These are phyloP conservation scores for Triticum timopheevii DNA, from an alignment of 176 grass and related monocot genomes.

Conservation along the genomic window DNA sequence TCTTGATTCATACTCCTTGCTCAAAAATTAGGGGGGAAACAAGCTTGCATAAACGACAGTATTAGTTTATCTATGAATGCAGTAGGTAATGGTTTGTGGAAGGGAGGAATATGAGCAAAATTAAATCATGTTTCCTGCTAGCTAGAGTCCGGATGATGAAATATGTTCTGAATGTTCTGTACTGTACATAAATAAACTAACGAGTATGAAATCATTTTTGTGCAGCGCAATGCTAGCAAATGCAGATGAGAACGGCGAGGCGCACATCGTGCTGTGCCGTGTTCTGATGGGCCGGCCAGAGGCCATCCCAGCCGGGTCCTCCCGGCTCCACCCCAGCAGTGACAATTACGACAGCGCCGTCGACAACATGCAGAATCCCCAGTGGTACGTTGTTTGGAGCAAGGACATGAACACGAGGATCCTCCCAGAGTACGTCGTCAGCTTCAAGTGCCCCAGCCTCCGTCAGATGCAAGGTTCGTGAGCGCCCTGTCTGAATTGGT, in stretches of 20 bases:
- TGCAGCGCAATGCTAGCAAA: conserved; percentile 58
- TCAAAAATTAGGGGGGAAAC: not conserved
- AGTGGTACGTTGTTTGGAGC: conserved; percentile 82
- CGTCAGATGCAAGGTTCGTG: conserved; percentile 19
- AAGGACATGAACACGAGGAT: conserved; percentile 79
- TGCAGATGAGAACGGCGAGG: conserved; percentile 56
- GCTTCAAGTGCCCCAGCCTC: conserved; percentile 57
- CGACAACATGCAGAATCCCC: conserved; percentile 56
- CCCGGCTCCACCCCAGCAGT: conserved; percentile 60
- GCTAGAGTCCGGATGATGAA: not conserved
- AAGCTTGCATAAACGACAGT: not conserved
- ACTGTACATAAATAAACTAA: not conserved
- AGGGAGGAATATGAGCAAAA: not conserved
- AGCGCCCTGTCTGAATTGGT: not conserved
- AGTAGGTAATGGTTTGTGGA: not conserved
- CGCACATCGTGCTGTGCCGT: conserved; percentile 77
- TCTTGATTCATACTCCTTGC: not conserved
- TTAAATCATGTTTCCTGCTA: not conserved
- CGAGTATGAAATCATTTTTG: not conserved
- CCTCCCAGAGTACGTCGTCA: conserved; percentile 77
- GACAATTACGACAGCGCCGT: conserved; percentile 63
- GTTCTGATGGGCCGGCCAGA: conserved; percentile 72
- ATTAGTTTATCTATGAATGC: not conserved
- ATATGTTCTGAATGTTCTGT: not conserved
- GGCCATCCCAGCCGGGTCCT: conserved; percentile 46